Conservation (phyloP, 2,329 filamentous ascomycete genomes). For the Dactylellina leptospora region DNA sequence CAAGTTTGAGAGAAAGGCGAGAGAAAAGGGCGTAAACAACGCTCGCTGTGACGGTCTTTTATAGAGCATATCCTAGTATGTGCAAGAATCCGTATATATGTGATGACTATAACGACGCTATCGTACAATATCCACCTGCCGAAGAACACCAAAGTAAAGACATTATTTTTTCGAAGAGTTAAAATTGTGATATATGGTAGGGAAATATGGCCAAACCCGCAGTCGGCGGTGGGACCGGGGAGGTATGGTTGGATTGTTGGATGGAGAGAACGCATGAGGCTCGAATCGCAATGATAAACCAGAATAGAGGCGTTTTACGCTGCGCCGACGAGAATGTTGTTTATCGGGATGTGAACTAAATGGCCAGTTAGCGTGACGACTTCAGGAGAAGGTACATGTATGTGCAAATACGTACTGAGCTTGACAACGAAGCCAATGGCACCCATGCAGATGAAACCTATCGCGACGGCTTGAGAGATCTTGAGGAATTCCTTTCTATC, state of each 20-base stretch:
- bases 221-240: background rate
- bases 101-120: slow-evolving; percentile 34
- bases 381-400: background rate
- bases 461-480: slow-evolving; percentile 66
- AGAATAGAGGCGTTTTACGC: slow-evolving; percentile 15
- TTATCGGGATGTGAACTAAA: slow-evolving; percentile 65
- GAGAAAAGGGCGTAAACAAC: no score
- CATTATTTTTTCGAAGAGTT: slow-evolving; percentile 33
- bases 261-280: background rate
- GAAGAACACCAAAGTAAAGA: slow-evolving; percentile 36
- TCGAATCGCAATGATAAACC: background rate
- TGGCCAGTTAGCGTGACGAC: background rate
- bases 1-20: no score
- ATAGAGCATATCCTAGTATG: background rate
- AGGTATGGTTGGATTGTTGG: background rate
- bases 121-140: slow-evolving; percentile 43
- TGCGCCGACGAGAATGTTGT: slow-evolving; percentile 64
- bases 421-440: slow-evolving; percentile 66
- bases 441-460: slow-evolving; percentile 67
- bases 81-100: slow-evolving; percentile 8
- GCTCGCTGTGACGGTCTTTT: no score
- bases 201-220: background rate
- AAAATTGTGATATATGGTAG: slow-evolving; percentile 13
- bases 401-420: slow-evolving; percentile 59
- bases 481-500: slow-evolving; percentile 61